Evolutionary conservation across 441 rosid genomes (phyloP).

Genomic region (Populus hybrid): DNA sequence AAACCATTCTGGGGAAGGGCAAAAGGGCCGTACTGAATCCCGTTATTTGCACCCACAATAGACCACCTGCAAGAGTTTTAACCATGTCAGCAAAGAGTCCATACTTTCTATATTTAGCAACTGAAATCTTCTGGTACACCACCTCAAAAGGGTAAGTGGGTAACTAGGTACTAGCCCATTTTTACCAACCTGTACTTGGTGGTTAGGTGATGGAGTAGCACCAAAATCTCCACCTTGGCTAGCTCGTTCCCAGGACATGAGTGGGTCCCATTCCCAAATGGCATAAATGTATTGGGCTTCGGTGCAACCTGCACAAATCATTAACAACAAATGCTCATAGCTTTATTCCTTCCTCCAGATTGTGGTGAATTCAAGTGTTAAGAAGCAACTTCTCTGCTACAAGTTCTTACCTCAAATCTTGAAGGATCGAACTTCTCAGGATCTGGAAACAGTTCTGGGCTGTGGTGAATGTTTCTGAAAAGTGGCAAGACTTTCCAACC

Average conservation of each 20-base stretch:
- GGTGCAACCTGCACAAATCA: conserved; percentile 58
- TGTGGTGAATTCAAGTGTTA: neutral
- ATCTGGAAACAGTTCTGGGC: conserved; percentile 64
- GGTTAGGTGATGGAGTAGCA: conserved; percentile 85
- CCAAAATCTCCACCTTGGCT: conserved; percentile 82
- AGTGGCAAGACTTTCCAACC: conserved; percentile 98
- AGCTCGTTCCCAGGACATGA: conserved; percentile 94
- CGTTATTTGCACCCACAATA: conserved; percentile 53
- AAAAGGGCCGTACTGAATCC: conserved; percentile 97
- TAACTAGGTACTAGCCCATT: neutral
- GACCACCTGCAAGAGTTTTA: conserved; percentile 58
- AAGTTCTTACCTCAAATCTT: conserved; percentile 69
- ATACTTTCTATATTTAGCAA: conserved; percentile 21
- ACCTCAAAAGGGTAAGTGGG: neutral
- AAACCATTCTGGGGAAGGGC: conserved; percentile 94
- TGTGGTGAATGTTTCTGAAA: conserved; percentile 94
- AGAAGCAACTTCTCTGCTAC: neutral
- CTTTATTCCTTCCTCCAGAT: neutral
- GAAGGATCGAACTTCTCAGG: conserved; percentile 97
- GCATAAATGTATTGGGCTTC: conserved; percentile 88
- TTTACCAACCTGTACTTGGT: conserved; percentile 87
- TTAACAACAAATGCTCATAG: conserved; percentile 2
- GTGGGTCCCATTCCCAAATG: conserved; percentile 91
- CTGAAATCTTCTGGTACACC: neutral
- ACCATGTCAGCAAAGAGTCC: conserved; percentile 26